A percentile compares a stretch with the other conserved stretches of the same genome.
Evolutionary conservation across 495 filamentous ascomycete species (phyloP).

Genomic region (Bacidia rubella): DNA sequence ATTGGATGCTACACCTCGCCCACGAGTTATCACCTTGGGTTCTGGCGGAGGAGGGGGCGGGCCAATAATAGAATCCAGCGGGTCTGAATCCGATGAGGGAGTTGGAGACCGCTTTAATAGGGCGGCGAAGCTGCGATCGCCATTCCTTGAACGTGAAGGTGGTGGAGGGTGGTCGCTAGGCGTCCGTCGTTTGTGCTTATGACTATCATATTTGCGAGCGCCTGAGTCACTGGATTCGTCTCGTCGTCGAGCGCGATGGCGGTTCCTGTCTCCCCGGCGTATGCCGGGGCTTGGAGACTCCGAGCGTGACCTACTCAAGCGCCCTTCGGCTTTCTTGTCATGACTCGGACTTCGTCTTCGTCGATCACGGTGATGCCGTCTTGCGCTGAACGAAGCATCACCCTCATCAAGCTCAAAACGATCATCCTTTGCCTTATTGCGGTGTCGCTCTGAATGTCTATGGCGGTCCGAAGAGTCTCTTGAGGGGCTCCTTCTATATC

Average conservation of each 20-base stretch:
- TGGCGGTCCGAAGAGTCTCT: constrained; percentile 1
- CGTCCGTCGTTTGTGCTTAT: not conserved
- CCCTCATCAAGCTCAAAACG: not conserved
- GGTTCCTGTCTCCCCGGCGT: constrained; percentile 9
- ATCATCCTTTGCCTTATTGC: constrained; percentile 4
- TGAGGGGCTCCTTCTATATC: constrained; percentile 1
- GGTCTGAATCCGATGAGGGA: constrained; percentile 47
- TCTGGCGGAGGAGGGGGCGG: constrained; percentile 48
- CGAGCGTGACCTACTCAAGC: constrained; percentile 15
- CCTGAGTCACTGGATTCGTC: not conserved
- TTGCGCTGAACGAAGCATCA: not conserved
- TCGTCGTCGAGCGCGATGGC: constrained; percentile 7
- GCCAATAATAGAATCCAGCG: constrained; percentile 66
- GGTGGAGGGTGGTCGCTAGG: no score
- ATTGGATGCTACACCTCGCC: constrained; percentile 52
- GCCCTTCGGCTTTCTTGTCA: constrained; percentile 1
- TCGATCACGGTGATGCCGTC: constrained; percentile 14
- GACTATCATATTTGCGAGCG: not conserved
- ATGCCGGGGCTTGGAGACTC: constrained; percentile 14
- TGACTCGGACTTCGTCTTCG: constrained; percentile 11
- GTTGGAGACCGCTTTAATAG: constrained; percentile 6
- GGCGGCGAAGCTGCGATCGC: not conserved
- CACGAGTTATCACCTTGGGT: constrained; percentile 46
- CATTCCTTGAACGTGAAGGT: not conserved
- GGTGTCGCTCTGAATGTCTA: constrained; percentile 2